Evolutionary conservation across 164 flowering plant genomes (phyloP).

Genomic region (Tetracentron sinense): DNA sequence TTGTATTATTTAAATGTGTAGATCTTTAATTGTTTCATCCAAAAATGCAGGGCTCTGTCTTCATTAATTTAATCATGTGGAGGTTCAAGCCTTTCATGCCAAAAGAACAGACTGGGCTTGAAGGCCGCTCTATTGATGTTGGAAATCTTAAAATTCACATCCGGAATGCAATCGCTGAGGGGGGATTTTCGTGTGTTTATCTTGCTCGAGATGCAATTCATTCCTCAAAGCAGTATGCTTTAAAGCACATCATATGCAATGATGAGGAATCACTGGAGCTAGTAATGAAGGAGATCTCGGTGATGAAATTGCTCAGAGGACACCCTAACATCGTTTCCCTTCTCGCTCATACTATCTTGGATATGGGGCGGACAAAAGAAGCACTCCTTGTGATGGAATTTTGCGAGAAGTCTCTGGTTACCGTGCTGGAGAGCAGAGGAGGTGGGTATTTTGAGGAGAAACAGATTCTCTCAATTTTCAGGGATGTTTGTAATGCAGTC

Average conservation of each 20-base stretch:
- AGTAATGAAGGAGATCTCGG: constrained; percentile 78
- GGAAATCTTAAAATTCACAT: constrained; percentile 78
- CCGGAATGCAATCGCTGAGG: constrained; percentile 80
- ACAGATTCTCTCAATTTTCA: constrained; percentile 65
- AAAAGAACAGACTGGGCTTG: constrained; percentile 83
- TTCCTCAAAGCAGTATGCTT: constrained; percentile 79
- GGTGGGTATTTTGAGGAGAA: constrained; percentile 88
- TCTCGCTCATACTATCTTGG: constrained; percentile 56
- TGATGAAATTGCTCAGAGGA: constrained; percentile 81
- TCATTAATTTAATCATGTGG: constrained; percentile 57
- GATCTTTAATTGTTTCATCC: not conserved
- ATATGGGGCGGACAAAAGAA: constrained; percentile 92
- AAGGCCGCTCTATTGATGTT: constrained; percentile 79
- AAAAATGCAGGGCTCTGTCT: constrained; percentile 6
- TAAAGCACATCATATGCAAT: constrained; percentile 91
- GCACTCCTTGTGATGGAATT: constrained; percentile 90
- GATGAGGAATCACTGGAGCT: constrained; percentile 79
- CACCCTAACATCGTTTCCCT: constrained; percentile 91
- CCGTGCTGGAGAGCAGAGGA: constrained; percentile 88
- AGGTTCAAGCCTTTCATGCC: constrained; percentile 80
- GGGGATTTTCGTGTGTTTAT: constrained; percentile 97
- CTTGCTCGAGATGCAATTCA: constrained; percentile 65
- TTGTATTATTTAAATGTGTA: not conserved
- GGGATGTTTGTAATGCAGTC: constrained; percentile 97
- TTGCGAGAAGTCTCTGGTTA: constrained; percentile 92